phyloP scores from a whole-genome alignment of 2,329 filamentous ascomycete genomes.

The Apiospora malaysiana region DNA sequence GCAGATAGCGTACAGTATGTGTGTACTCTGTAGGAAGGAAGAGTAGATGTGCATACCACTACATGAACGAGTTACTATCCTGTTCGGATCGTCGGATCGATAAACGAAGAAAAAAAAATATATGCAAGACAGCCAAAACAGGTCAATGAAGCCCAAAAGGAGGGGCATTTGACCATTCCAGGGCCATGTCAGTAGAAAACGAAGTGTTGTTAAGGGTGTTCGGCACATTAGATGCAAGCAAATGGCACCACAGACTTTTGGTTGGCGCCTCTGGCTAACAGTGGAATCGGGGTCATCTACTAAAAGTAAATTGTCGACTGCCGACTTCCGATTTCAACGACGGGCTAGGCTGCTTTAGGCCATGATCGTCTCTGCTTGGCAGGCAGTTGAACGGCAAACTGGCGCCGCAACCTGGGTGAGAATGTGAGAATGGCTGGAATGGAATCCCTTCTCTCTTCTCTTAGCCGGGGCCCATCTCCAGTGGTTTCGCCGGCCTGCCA shows the following conservation, averaged over 20 bases:
- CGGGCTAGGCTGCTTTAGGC: not conserved
- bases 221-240: conserved; percentile 2
- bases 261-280: conserved; percentile 8
- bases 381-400: conserved; percentile 15
- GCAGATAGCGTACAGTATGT: not conserved
- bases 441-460: not conserved
- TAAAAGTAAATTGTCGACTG: not conserved
- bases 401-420: conserved; percentile 11
- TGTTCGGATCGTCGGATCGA: not conserved
- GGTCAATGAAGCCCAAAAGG: not conserved
- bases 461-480: not conserved
- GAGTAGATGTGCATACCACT: too few relatives aligned
- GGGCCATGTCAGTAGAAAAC: not conserved
- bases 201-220: not conserved
- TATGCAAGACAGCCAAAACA: not conserved
- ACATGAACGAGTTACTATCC: too few relatives aligned
- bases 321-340: conserved; percentile 9
- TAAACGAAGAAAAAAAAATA: not conserved
- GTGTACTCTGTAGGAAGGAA: too few relatives aligned
- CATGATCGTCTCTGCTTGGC: not conserved
- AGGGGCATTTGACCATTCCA: not conserved
- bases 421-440: not conserved
- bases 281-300: conserved; percentile 5
- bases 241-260: not conserved
- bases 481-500: too few relatives aligned